Percentiles rank a stretch among this genome's conserved stretches.
phyloP scores from a whole-genome alignment of 495 filamentous ascomycete genomes.

The Penicillium manginii region DNA sequence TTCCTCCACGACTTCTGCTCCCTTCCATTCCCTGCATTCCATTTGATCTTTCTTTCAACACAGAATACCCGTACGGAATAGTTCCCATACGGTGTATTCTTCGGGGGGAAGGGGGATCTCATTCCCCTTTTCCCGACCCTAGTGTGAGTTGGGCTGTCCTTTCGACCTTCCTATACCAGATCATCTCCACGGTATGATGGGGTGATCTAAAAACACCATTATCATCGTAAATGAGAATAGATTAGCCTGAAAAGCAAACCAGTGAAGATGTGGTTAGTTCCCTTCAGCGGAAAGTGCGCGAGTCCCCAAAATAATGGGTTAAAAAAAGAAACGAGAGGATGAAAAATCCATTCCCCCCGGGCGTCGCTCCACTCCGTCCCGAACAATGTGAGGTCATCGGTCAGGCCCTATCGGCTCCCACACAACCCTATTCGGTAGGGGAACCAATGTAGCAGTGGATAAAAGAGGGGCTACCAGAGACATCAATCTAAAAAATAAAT shows the following conservation, averaged over 20 bases:
- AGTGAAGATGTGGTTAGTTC: neutral
- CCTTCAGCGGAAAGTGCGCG: neutral
- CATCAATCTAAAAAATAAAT: conserved; percentile 1
- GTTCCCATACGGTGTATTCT: no score
- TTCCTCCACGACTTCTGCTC: no score
- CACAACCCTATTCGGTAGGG: conserved; percentile 1
- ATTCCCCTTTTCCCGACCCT: no score
- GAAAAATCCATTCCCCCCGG: neutral
- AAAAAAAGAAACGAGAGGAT: conserved; percentile 12
- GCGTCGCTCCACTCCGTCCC: neutral
- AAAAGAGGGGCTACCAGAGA: conserved; percentile 2
- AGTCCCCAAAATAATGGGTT: neutral
- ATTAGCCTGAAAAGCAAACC: neutral
- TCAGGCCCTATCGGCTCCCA: conserved; percentile 1
- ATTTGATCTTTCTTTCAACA: no score
- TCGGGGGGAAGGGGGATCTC: no score
- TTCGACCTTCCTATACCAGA: no score
- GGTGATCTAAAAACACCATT: no score
- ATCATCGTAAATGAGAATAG: neutral
- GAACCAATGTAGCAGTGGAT: conserved; percentile 2
- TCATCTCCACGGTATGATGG: no score
- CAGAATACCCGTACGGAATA: no score
- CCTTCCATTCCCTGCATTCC: no score
- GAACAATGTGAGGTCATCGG: conserved; percentile 7
- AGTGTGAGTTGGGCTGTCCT: no score